Conservation (phyloP, 106 monocot species). For the Xerophyta viscosa region DNA sequence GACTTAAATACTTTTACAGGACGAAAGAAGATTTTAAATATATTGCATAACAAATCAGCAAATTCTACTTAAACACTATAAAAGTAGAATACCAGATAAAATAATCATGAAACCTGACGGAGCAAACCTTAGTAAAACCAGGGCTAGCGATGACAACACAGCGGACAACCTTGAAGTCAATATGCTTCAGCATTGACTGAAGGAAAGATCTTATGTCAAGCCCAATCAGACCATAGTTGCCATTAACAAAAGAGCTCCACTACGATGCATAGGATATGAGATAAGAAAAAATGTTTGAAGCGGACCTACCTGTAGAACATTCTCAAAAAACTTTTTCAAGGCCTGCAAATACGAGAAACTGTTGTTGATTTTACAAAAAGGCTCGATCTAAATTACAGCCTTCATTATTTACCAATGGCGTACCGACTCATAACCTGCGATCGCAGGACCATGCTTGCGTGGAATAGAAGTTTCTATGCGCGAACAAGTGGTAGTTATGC, state of each 20-base stretch:
- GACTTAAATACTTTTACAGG: too few relatives aligned
- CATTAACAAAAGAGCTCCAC: too few relatives aligned
- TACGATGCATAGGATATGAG: neutral
- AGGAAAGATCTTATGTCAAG: constrained; percentile 11
- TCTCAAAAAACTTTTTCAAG: constrained; percentile 91
- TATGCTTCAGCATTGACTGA: constrained; percentile 82
- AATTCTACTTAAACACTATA: too few relatives aligned
- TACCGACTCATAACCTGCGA: constrained; percentile 98
- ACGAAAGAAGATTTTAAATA: too few relatives aligned
- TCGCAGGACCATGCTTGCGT: constrained; percentile 88
- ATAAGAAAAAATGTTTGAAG: neutral
- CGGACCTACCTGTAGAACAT: constrained; percentile 80
- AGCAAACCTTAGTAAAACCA: constrained; percentile 88
- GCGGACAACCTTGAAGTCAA: constrained; percentile 84
- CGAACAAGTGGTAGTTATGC: constrained; percentile 75
- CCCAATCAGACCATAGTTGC: constrained; percentile 2
- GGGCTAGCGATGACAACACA: constrained; percentile 96
- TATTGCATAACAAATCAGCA: too few relatives aligned
- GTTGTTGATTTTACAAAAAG: too few relatives aligned
- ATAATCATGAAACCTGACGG: neutral
- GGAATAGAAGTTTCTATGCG: constrained; percentile 94
- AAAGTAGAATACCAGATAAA: neutral
- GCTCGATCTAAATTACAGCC: too few relatives aligned
- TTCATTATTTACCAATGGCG: neutral
- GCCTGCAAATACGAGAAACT: constrained; percentile 44